Percentiles rank a stretch among this genome's conserved stretches.
Evolutionary conservation across 441 rosid genomes (phyloP).

Genomic region (Metrosideros polymorpha): DNA sequence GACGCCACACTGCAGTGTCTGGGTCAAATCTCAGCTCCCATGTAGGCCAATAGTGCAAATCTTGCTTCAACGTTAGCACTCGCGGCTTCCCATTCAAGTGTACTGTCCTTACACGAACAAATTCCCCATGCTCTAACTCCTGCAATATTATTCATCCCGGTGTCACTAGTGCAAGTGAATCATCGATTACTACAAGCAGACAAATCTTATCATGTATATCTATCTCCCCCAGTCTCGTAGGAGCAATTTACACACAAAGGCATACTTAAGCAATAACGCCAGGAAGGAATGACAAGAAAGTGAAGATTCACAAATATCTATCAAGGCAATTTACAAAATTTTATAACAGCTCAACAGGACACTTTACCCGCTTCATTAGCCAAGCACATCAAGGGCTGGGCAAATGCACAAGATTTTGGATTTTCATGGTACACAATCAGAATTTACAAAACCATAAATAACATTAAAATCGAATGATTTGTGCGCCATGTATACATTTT

Average conservation of each 20-base stretch:
- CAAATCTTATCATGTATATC: background rate
- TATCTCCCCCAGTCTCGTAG: background rate
- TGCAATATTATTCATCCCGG: constrained; percentile 9
- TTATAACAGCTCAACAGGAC: background rate
- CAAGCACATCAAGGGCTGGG: background rate
- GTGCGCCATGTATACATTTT: background rate
- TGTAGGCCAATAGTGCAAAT: constrained; percentile 96
- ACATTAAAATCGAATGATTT: background rate
- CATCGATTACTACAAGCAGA: background rate
- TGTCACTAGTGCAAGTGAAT: background rate
- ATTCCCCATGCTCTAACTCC: constrained; percentile 83
- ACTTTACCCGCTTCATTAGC: background rate
- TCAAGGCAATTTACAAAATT: background rate
- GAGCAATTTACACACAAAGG: background rate
- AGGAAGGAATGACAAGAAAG: background rate
- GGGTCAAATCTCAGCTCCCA: constrained; percentile 94
- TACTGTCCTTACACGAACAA: constrained; percentile 77
- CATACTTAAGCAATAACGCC: background rate
- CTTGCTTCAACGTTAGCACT: constrained; percentile 89
- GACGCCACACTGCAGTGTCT: constrained; percentile 63
- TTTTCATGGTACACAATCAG: background rate
- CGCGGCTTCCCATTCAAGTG: constrained; percentile 92
- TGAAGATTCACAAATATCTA: background rate
- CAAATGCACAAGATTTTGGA: background rate
- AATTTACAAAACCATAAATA: background rate